phyloP scores from a whole-genome alignment of 768 basidiomycete species.

The Coprinellus aureogranulatus region DNA sequence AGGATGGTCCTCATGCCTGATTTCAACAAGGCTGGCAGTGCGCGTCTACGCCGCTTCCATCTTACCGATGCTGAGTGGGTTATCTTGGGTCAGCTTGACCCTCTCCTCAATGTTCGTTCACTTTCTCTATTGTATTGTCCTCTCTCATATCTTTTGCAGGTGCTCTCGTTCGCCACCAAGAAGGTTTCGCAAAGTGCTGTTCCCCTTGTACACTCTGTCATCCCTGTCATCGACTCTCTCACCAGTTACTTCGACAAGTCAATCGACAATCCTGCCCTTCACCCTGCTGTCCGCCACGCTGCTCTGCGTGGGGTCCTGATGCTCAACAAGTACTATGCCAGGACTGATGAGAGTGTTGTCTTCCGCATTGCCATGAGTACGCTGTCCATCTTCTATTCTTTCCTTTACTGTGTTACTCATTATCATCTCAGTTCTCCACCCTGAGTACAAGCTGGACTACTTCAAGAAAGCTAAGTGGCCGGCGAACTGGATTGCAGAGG shows the following conservation, averaged over 20 bases:
- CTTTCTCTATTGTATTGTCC: neutral
- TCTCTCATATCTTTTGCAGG: neutral
- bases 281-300: conserved; percentile 6
- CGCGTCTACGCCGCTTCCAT: conserved; percentile 13
- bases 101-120: conserved; percentile 21
- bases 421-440: conserved; percentile 25
- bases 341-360: conserved; percentile 28
- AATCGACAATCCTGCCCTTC: conserved; percentile 11
- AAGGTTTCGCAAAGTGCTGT: conserved; percentile 16
- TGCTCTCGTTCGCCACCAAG: conserved; percentile 17
- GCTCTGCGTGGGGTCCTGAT: conserved; percentile 24
- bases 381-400: conserved; percentile 8
- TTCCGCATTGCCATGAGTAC: conserved; percentile 34
- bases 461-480: conserved; percentile 21
- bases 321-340: conserved; percentile 31
- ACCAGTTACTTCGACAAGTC: conserved; percentile 18
- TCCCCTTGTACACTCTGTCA: conserved; percentile 26
- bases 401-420: neutral
- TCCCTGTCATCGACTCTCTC: conserved; percentile 26
- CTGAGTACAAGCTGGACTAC: conserved; percentile 22
- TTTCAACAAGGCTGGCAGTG: conserved; percentile 16
- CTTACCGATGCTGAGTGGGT: conserved; percentile 23
- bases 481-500: conserved; percentile 23
- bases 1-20: conserved; percentile 14
- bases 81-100: conserved; percentile 16